Evolutionary conservation across 2,329 filamentous ascomycete genomes (phyloP).

Genomic region (Apiospora hydei): DNA sequence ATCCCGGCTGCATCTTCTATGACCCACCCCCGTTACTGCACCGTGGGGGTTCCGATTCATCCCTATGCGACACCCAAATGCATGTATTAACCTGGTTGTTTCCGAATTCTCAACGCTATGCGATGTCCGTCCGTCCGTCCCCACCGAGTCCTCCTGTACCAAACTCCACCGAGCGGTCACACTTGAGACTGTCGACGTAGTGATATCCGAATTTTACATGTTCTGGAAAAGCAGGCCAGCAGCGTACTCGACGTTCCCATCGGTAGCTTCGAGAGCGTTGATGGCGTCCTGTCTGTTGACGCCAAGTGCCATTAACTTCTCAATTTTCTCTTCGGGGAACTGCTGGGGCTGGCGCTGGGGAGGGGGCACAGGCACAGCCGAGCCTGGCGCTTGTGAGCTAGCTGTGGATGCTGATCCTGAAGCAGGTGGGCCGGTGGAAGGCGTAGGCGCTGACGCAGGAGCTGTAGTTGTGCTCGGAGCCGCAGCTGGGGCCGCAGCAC

Average conservation of each 20-base stretch:
- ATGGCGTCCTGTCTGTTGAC: slow-evolving; percentile 80
- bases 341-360: slow-evolving; percentile 25
- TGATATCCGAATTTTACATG: slow-evolving; percentile 33
- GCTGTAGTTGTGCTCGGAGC: slow-evolving; percentile 31
- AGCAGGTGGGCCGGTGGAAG: slow-evolving; percentile 28
- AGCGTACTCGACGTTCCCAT: slow-evolving; percentile 88
- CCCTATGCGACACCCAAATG: slow-evolving; percentile 1
- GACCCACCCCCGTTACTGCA: neutral
- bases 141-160: slow-evolving; percentile 1
- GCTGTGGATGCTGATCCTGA: slow-evolving; percentile 38
- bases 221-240: slow-evolving; percentile 76
- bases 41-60: neutral
- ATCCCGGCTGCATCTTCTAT: neutral
- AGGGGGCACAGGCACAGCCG: slow-evolving; percentile 35
- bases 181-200: slow-evolving; percentile 5
- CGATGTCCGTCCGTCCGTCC: slow-evolving; percentile 8
- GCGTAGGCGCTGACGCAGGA: slow-evolving; percentile 30
- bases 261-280: slow-evolving; percentile 80
- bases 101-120: slow-evolving; percentile 20
- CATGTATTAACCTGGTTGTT: slow-evolving; percentile 17
- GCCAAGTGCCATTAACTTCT: slow-evolving; percentile 79
- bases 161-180: slow-evolving; percentile 10
- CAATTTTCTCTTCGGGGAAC: slow-evolving; percentile 71
- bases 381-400: slow-evolving; percentile 37
- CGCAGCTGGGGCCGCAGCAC: slow-evolving; percentile 36